Base-by-base conservation (phyloP, 2,329 filamentous ascomycete species). In the Biscogniauxia sp. region DNA sequence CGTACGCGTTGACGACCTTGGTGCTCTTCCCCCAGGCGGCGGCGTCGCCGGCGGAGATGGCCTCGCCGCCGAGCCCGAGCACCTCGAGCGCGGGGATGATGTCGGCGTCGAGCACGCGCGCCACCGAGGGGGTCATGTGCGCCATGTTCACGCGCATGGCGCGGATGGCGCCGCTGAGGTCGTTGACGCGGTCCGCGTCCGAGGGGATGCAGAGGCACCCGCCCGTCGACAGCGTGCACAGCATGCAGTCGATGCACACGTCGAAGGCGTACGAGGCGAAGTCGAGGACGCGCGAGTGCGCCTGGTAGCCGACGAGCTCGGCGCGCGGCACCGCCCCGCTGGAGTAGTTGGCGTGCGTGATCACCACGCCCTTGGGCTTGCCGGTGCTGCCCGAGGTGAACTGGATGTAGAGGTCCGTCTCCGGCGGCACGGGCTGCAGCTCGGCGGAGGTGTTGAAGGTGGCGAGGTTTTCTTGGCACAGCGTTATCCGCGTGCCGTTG, bases 331-430 rank as follows among this genome's bases (percentile, higher is more conserved):
- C 63, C 5, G 78, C 77, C 32, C 79, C 79, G 53, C 78, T 80
- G 28, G 78, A 78, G 60, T 79, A 81, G 57, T 80, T 80, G 37
- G 70, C 73, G 61, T 83, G 81, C 1, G 77, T 77, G 59, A 82
- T 75, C 53, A 87, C 77, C 3, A 88, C 85, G 20, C 86, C 86
- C 74, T 88, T 88, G 1, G 86, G 86, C 61, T 80, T 82, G 6
- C 86, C 86, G 0, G 86, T 88, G 61, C 84, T 88, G 15, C 86
- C 86, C 0, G 85, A 88, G 11, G 86, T 88, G 69, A 88, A 88
- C 68, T 88, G 86, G 66, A 88, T 83, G 62, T 82, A 83, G 37
- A 82, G 76, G 8, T 79, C 76, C 0, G 75, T 72, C 5, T 71
- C 70, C 2, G 79, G 65, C 2, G 86, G 72, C n/a, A 82, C 77